Evolutionary conservation across 345 rosid species (phyloP), one percentile per base, ranked within the genome.

Genomic region (Aethionema arabicum): DNA sequence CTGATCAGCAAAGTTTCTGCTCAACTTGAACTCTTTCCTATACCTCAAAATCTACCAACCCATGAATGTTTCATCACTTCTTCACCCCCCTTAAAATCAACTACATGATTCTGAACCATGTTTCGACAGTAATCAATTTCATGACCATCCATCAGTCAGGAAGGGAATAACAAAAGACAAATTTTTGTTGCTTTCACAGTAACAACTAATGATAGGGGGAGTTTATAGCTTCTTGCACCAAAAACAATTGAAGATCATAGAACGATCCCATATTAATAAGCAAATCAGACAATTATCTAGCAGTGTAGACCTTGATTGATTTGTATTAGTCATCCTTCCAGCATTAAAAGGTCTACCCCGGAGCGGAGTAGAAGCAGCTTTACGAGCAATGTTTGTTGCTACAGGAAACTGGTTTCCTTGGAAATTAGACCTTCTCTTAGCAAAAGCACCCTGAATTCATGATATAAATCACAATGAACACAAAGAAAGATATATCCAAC

Each of bases 401-500:
- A 79, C 59, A 59, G 84, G 88, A 73, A 91, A 88, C 31, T 74
- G 88, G 21, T 77, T 86, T 36, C 83, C 78, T 63, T 66, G 84
- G 66, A 84, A 81, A 70, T 67, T 80, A 53, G 91, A 77, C 80
- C 96, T 84, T 64, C 83, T 88, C 68, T 77, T 77, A 35, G 95
- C 98, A 65, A 88, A 76, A 59, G 77, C 79, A 5, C 91, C 96
- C 96, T 91, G 80, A 55, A 76, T 60, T 38, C 5, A 52, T 21
- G 37, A 38, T 35, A 37, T 2, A 59, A 31, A 10, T 60, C 47
- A 65, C 59, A 43, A 40, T 4, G 61, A 69, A 40, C 15, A 32
- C 5, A 13, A 11, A 4, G 8, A 15, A 8, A 32, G 11, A 47
- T 14, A 15, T 16, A 4, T 27, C 11, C 4, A 40, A 35, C 46